Percentiles rank a stretch among this genome's conserved stretches.
phyloP scores from a whole-genome alignment of 192 early-diverging fungal species.

The Rhizophagus sp. region DNA sequence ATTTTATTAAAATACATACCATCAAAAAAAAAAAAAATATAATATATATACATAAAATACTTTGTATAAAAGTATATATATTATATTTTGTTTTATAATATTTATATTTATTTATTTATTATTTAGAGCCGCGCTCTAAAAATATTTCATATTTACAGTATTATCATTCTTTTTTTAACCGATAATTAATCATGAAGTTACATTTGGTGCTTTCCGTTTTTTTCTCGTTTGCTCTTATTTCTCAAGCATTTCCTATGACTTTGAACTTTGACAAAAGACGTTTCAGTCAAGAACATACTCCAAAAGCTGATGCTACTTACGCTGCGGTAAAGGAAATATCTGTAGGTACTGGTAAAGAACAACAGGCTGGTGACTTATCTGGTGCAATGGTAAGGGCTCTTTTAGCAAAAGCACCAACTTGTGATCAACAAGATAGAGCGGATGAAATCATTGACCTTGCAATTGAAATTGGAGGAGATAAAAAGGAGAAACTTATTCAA shows the following conservation, averaged over 20 bases:
- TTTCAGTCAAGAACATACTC: constrained; percentile 25
- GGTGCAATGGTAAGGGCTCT: constrained; percentile 17
- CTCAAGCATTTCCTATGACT: background rate
- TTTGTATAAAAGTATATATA: too few species aligned
- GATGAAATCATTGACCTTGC: constrained; percentile 8
- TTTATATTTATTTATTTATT: too few species aligned
- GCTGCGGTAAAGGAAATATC: background rate
- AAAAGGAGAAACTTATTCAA: background rate
- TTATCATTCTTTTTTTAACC: too few species aligned
- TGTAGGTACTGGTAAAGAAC: background rate
- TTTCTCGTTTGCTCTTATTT: background rate
- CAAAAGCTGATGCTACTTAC: background rate
- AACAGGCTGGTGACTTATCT: constrained; percentile 9
- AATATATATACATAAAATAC: too few species aligned
- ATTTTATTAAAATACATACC: too few species aligned
- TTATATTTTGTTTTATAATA: too few species aligned
- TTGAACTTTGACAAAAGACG: background rate
- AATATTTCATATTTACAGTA: too few species aligned
- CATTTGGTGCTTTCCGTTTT: background rate
- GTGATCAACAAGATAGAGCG: constrained; percentile 17
- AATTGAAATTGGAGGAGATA: background rate
- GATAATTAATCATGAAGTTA: too few species aligned
- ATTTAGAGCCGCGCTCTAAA: too few species aligned
- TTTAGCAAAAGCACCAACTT: constrained; percentile 12
- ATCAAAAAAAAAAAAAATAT: too few species aligned